Conservation (phyloP, 441 rosid species). For the Heliophila coronopifolia region DNA sequence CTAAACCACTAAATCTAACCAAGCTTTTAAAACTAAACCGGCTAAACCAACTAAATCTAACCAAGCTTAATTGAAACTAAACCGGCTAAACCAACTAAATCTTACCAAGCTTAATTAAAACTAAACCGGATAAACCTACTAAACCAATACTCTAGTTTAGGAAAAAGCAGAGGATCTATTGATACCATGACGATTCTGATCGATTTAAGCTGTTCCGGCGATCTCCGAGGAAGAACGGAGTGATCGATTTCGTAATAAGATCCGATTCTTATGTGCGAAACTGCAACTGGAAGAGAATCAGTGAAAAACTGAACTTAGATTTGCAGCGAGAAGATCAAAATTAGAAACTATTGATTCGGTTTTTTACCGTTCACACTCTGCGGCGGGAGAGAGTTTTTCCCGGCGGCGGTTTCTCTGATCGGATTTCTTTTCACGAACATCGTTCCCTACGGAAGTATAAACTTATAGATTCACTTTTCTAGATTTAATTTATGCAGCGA, state of each 20-base stretch:
- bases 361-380: conserved; percentile 22
- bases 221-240: conserved; percentile 43
- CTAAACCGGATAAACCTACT: too few species aligned
- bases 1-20: too few species aligned
- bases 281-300: conserved; percentile 11
- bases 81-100: too few species aligned
- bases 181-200: conserved; percentile 67
- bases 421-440: conserved; percentile 27
- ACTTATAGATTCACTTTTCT: not conserved
- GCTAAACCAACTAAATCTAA: too few species aligned
- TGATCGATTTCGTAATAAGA: conserved; percentile 72
- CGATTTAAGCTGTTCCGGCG: conserved; percentile 54
- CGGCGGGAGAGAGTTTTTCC: conserved; percentile 19
- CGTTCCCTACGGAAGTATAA: conserved; percentile 30
- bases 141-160: too few species aligned
- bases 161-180: not conserved
- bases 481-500: not conserved
- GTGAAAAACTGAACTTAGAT: not conserved
- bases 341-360: not conserved
- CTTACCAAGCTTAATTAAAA: too few species aligned
- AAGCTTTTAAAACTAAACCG: too few species aligned
- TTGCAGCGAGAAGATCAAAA: not conserved
- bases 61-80: too few species aligned
- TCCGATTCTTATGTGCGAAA: conserved; percentile 51
- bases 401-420: conserved; percentile 23